A percentile compares a stretch with the other conserved stretches of the same genome.
These are phyloP conservation scores for Pugionium dolabratum DNA, from an alignment of 345 rosid genomes.

Conservation along the genomic window DNA sequence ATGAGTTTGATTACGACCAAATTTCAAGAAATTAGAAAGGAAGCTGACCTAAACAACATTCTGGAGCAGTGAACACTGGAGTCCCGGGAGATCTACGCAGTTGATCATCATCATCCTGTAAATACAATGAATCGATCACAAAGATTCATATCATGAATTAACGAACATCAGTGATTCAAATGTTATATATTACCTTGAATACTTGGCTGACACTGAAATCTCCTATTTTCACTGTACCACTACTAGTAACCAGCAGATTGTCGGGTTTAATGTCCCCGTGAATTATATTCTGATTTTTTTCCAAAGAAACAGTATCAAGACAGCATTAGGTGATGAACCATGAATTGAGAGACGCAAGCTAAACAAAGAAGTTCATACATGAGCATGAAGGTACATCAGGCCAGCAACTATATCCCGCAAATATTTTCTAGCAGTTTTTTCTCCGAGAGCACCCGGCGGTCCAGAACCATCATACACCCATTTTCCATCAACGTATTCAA, in stretches of 20 bases:
- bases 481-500: conserved; percentile 90
- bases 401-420: conserved; percentile 86
- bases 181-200: conserved; percentile 67
- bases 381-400: conserved; percentile 89
- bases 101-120: conserved; percentile 89
- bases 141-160: not conserved
- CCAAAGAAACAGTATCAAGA: conserved; percentile 22
- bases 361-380: conserved; percentile 54
- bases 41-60: conserved; percentile 84
- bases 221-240: conserved; percentile 87
- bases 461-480: conserved; percentile 69
- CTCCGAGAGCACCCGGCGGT: conserved; percentile 64
- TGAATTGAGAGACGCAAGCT: not conserved
- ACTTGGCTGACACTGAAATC: conserved; percentile 99
- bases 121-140: not conserved
- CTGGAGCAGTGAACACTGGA: conserved; percentile 99
- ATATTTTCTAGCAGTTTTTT: conserved; percentile 81
- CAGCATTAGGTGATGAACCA: conserved; percentile 9
- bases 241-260: conserved; percentile 75
- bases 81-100: conserved; percentile 99
- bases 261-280: conserved; percentile 99
- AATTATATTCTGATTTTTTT: conserved; percentile 66
- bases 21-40: not conserved
- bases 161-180: conserved; percentile 2
- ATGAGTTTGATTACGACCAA: not conserved